Conservation (phyloP, 306 rosid species). For the Prunus campanulata region DNA sequence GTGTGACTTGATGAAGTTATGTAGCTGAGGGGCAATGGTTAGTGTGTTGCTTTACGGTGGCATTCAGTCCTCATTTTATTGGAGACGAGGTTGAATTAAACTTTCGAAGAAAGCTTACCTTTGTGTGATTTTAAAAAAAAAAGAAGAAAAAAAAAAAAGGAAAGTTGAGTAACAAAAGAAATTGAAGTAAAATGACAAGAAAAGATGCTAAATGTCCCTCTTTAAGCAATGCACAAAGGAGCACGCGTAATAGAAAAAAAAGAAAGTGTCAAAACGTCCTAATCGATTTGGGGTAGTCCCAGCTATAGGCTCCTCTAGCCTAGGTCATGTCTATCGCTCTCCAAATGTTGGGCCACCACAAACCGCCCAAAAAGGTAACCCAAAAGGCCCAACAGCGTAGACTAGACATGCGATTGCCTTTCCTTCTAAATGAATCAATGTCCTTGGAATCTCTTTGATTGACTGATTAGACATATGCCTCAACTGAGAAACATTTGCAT, state of each 20-base stretch:
- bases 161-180: neutral
- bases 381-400: conserved; percentile 1
- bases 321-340: conserved; percentile 25
- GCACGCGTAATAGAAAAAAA: conserved; percentile 27
- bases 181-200: conserved; percentile 4
- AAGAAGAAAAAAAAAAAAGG: no score
- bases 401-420: conserved; percentile 18
- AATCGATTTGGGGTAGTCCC: neutral
- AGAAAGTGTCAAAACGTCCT: neutral
- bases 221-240: conserved; percentile 19
- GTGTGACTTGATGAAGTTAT: no score
- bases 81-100: neutral
- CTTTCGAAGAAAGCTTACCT: no score
- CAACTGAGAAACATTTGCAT: neutral
- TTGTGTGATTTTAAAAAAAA: no score
- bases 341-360: conserved; percentile 25
- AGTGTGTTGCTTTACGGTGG: no score
- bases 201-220: conserved; percentile 38
- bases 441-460: neutral
- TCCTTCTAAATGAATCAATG: neutral
- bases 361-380: conserved; percentile 37
- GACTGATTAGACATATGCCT: neutral
- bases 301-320: neutral
- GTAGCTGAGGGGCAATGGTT: no score
- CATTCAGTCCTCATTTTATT: neutral